Conservation (phyloP, 805 yeast species). For the Kluyveromyces siamensis region DNA sequence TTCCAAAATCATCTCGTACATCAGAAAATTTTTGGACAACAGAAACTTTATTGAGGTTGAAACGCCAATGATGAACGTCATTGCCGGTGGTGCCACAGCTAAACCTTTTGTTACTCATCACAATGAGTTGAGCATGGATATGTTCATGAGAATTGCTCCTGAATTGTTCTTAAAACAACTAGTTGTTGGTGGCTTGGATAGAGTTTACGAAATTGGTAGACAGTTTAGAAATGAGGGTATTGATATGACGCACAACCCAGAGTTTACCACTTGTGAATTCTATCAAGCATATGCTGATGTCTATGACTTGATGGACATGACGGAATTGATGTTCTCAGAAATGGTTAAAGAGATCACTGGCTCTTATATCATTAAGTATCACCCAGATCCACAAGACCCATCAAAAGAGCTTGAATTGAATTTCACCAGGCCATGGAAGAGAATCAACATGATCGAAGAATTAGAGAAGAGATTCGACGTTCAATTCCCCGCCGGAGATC, state of each 20-base stretch:
- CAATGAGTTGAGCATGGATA: slow-evolving; percentile 91
- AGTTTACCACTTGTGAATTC: slow-evolving; percentile 97
- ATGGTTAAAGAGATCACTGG: slow-evolving; percentile 97
- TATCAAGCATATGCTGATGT: slow-evolving; percentile 97
- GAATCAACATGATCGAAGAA: slow-evolving; percentile 95
- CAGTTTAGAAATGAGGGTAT: slow-evolving; percentile 98
- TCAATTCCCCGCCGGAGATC: slow-evolving; percentile 92
- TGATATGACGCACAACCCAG: slow-evolving; percentile 98
- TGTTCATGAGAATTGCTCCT: slow-evolving; percentile 98
- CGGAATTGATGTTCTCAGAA: slow-evolving; percentile 88
- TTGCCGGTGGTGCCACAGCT: slow-evolving; percentile 99
- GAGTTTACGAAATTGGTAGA: slow-evolving; percentile 97
- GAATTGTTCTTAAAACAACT: slow-evolving; percentile 93
- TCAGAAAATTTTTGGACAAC: slow-evolving; percentile 78
- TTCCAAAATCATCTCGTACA: slow-evolving; percentile 81
- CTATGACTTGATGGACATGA: slow-evolving; percentile 85
- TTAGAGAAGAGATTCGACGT: slow-evolving; percentile 78
- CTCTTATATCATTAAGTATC: slow-evolving; percentile 73
- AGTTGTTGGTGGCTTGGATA: slow-evolving; percentile 96
- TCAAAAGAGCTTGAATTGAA: slow-evolving; percentile 70
- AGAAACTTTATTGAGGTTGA: slow-evolving; percentile 92
- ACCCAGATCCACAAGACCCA: slow-evolving; percentile 93
- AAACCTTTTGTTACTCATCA: slow-evolving; percentile 96
- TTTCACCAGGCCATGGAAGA: slow-evolving; percentile 96
- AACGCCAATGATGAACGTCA: slow-evolving; percentile 97